Conservation (phyloP, 495 filamentous ascomycete species). For the Hamigera avellanea region DNA sequence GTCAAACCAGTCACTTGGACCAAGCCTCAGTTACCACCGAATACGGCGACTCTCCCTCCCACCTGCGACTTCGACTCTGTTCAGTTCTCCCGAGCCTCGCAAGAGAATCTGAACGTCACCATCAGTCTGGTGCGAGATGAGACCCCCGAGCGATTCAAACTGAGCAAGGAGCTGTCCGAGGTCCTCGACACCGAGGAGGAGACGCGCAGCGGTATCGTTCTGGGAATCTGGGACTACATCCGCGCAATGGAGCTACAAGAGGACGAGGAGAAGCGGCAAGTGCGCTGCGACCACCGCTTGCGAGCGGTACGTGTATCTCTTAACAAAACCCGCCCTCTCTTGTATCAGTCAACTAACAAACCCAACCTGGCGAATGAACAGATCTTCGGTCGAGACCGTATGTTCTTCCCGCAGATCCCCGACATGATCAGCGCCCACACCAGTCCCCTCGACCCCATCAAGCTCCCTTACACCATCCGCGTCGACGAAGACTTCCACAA, state of each 20-base stretch:
- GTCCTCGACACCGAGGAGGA: constrained; percentile 81
- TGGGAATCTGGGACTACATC: constrained; percentile 94
- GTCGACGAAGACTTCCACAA: constrained; percentile 76
- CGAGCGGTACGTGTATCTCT: constrained; percentile 47
- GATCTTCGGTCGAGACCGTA: constrained; percentile 67
- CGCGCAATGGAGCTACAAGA: constrained; percentile 77
- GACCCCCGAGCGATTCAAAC: constrained; percentile 66
- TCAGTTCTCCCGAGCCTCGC: constrained; percentile 80
- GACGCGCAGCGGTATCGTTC: constrained; percentile 71
- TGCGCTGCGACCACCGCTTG: constrained; percentile 78
- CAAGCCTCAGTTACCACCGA: constrained; percentile 48
- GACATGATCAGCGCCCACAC: constrained; percentile 65
- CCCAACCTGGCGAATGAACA: constrained; percentile 22
- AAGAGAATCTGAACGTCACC: constrained; percentile 85
- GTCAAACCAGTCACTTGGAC: constrained; percentile 60
- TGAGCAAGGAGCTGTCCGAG: constrained; percentile 70
- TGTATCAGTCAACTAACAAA: constrained; percentile 3
- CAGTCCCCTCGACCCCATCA: constrained; percentile 66
- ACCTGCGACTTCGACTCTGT: constrained; percentile 78
- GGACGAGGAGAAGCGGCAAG: constrained; percentile 82
- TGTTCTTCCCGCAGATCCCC: constrained; percentile 83
- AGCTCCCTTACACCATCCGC: constrained; percentile 85
- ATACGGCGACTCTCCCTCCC: constrained; percentile 31
- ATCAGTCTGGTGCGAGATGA: constrained; percentile 83
- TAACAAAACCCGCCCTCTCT: background rate